These are phyloP conservation scores for Aspergillus uvarum DNA, from an alignment of 2,329 filamentous ascomycete species.

Conservation along the genomic window DNA sequence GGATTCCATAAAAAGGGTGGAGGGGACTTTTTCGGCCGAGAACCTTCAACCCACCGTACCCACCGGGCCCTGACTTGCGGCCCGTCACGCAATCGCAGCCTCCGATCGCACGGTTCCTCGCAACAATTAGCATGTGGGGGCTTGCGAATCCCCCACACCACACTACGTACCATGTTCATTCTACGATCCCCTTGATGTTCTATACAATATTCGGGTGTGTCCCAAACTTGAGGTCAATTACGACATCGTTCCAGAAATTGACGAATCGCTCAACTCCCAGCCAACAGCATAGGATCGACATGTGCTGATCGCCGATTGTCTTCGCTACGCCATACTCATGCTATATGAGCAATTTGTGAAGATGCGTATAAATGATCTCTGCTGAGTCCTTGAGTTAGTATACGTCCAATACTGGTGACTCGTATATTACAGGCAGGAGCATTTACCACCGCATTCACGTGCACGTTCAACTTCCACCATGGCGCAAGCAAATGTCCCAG, in stretches of 20 bases:
- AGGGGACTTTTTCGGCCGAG: no score
- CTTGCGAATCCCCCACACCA: background rate
- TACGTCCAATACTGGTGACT: background rate
- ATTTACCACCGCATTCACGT: background rate
- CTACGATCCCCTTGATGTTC: no score
- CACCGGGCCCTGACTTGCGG: background rate
- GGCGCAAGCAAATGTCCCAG: slow-evolving; percentile 18
- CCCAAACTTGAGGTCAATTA: background rate
- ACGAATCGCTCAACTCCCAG: background rate
- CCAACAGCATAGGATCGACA: background rate
- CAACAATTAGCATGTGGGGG: no score
- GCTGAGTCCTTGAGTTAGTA: background rate
- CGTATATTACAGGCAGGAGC: background rate
- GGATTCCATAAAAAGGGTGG: no score
- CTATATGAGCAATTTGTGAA: background rate
- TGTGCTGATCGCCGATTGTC: background rate
- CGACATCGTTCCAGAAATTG: background rate
- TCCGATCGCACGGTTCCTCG: background rate
- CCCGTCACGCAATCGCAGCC: background rate
- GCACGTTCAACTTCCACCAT: slow-evolving; percentile 8
- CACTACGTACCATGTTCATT: no score
- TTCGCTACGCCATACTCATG: background rate
- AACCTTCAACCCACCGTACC: no score
- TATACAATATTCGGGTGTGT: background rate
- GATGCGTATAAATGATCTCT: background rate